phyloP scores from a whole-genome alignment of 2,329 filamentous ascomycete genomes.

The Trichoderma oligosporum region DNA sequence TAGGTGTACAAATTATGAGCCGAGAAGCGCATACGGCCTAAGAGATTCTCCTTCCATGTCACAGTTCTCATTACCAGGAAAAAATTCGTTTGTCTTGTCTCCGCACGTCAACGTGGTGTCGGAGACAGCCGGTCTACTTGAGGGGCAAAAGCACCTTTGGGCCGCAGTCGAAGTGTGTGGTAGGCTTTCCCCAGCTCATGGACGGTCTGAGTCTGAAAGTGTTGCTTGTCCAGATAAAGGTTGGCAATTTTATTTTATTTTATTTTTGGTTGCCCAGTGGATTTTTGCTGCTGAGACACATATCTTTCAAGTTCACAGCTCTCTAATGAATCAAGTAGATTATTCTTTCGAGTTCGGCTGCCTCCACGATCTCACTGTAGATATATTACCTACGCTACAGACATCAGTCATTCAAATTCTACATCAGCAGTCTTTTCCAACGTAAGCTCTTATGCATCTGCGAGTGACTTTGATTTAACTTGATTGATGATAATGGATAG shows the following conservation, averaged over 20 bases:
- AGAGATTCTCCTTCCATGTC: neutral
- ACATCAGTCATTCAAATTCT: conserved; percentile 46
- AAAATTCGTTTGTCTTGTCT: conserved; percentile 32
- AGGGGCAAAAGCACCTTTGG: conserved; percentile 41
- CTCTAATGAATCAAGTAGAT: conserved; percentile 27
- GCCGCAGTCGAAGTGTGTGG: conserved; percentile 47
- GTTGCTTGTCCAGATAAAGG: neutral
- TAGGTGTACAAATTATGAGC: conserved; percentile 7
- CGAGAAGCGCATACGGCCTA: neutral
- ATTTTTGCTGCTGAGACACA: neutral
- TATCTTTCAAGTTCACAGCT: neutral
- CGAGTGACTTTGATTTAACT: neutral
- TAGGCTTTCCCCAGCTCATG: conserved; percentile 32
- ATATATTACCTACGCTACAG: conserved; percentile 41
- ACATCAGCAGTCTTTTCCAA: conserved; percentile 41
- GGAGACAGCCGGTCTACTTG: conserved; percentile 36
- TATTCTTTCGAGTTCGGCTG: conserved; percentile 42
- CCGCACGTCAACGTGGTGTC: conserved; percentile 44
- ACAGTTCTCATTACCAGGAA: neutral
- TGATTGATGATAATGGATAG: conserved; percentile 28
- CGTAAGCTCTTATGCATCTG: conserved; percentile 31
- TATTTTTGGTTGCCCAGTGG: no score
- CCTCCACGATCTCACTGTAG: conserved; percentile 46
- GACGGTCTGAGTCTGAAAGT: neutral
- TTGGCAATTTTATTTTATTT: neutral